Evolutionary conservation across 129 eudicot species (phyloP), one percentile per base, ranked within the genome.

Genomic region (Erigeron canadensis): DNA sequence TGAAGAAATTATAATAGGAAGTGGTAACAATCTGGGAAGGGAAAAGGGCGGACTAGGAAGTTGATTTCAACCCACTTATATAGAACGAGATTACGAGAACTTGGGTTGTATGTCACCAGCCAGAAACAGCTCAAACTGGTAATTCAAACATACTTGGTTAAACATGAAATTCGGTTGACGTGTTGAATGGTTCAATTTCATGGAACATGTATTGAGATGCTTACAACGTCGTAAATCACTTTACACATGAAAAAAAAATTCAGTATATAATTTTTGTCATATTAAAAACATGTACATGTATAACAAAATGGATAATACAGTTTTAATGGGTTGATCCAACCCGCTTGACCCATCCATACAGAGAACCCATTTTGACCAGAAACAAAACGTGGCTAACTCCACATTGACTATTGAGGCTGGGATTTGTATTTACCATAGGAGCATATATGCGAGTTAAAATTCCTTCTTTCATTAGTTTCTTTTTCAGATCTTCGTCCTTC

Each of bases 391-490:
- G 10, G 44, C 66, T 19, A 19, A 15, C 13, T 10, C 6, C 42
- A 61, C 66, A 18, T 34, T 4, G 1, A 43, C 16, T 46, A 46
- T 9, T 45, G 0, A 51, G 17, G 53, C 8, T 65, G 70, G 62
- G 45, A 66, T 34, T 28, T 48, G 67, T 71, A 65, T 69, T 66
- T 71, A 83, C 91, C 91, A 86, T 83, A 45, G 91, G 91, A 67
- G 87, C 81, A 71, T 83, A 81, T 65, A 86, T 83, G 72, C 87
- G 91, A 44, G 81, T 74, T 57, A 86, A 59, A 53, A 84, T 79
- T 40, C 86, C 88, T 61, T 78, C 77, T 66, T 70, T 86, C 28
- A 65, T 10, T n/a, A 86, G 86, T 60, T 79, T 81, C 47, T 45
- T 37, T 40, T 65, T 84, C 40, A 84, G 64, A 65, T 66, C 75